phyloP scores from a whole-genome alignment of 139 green algal genomes.

The Pleodorina starrii region DNA sequence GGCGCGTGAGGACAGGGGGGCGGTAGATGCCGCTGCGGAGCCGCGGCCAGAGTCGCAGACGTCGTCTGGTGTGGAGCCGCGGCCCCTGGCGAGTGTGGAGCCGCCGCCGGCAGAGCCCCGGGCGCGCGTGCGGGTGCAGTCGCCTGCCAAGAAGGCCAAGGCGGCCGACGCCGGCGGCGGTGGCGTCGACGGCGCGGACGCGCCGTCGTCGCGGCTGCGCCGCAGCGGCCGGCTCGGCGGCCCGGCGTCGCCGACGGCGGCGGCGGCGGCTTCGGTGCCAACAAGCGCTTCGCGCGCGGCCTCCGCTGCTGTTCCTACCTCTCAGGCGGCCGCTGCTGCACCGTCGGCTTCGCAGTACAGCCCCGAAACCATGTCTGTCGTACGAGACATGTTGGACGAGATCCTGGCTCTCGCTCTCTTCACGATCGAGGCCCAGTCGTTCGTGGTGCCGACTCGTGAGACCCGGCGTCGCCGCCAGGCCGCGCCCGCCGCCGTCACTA shows the following conservation, averaged over 20 bases:
- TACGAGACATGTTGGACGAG: conserved; percentile 15
- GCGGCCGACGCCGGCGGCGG: too few relatives aligned
- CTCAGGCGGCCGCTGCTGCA: background rate
- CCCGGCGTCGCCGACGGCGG: background rate
- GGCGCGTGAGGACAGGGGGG: too few relatives aligned
- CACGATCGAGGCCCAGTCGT: conserved; percentile 6
- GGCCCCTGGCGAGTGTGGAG: too few relatives aligned
- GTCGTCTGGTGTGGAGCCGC: too few relatives aligned
- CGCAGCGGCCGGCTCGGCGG: background rate
- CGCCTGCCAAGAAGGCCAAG: too few relatives aligned
- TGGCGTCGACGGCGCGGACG: too few relatives aligned
- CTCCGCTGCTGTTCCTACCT: background rate
- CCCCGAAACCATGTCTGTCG: background rate
- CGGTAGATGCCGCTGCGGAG: too few relatives aligned
- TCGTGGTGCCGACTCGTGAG: background rate
- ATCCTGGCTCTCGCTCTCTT: conserved; percentile 20
- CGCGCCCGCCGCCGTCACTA: background rate
- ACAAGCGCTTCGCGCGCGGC: background rate
- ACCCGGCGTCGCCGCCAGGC: background rate
- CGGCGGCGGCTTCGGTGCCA: background rate
- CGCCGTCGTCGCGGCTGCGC: background rate
- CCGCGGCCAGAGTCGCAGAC: too few relatives aligned
- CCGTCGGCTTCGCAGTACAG: background rate
- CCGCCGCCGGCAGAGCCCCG: too few relatives aligned
- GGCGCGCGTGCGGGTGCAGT: too few relatives aligned